A percentile compares a stretch with the other conserved stretches of the same genome.
Evolutionary conservation across 2,329 filamentous ascomycete genomes (phyloP).

Genomic region (Aspergillus phoenicis): DNA sequence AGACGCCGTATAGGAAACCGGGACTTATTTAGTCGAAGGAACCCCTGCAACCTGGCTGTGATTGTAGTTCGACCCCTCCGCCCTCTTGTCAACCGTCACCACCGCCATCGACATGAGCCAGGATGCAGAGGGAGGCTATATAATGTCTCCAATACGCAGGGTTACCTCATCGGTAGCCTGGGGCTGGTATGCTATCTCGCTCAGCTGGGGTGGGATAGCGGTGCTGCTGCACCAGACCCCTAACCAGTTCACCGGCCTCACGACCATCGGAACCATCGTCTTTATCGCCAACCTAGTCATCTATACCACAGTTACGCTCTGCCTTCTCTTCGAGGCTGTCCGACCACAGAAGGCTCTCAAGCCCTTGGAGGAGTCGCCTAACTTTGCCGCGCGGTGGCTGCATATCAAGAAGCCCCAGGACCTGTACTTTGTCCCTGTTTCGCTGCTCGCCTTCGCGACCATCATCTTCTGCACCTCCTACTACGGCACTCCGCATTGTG

Average conservation of each 20-base stretch:
- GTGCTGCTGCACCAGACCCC: constrained; percentile 61
- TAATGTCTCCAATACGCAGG: background rate
- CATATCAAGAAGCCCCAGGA: background rate
- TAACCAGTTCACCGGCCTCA: constrained; percentile 63
- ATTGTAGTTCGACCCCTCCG: background rate
- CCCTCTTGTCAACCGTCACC: background rate
- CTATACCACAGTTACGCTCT: constrained; percentile 60
- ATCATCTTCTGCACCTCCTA: constrained; percentile 65
- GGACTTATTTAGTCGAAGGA: too few species aligned
- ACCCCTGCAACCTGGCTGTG: background rate
- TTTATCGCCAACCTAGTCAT: constrained; percentile 67
- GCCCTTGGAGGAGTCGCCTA: background rate
- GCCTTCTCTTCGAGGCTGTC: background rate
- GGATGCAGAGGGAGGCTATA: background rate
- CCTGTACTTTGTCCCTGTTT: constrained; percentile 50
- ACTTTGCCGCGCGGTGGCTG: background rate
- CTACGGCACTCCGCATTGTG: constrained; percentile 62
- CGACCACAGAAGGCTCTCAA: background rate
- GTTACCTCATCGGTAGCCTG: constrained; percentile 53
- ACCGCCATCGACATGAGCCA: background rate
- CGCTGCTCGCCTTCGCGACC: constrained; percentile 65
- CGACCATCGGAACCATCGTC: constrained; percentile 64
- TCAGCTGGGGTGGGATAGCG: constrained; percentile 72
- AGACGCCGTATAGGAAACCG: too few species aligned
- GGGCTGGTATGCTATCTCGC: constrained; percentile 71